These are phyloP conservation scores for Brettanomyces sp. DNA, from an alignment of 805 yeast genomes.

Conservation along the genomic window DNA sequence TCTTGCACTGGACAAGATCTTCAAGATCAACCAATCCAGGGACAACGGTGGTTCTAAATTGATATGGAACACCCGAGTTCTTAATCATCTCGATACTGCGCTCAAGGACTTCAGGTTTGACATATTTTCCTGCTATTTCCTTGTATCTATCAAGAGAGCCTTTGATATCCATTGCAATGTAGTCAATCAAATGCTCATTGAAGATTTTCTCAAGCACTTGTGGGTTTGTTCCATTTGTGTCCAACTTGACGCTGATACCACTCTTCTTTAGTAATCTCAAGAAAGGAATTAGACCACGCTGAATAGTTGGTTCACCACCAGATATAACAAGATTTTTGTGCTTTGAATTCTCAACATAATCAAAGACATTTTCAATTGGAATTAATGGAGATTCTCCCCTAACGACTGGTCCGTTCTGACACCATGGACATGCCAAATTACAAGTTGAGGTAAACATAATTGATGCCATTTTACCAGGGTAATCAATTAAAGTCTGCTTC, in stretches of 20 bases:
- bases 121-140: not conserved
- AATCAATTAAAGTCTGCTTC: not conserved
- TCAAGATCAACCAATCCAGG: conserved; percentile 1
- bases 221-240: conserved; percentile 1
- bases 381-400: not conserved
- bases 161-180: conserved; percentile 1
- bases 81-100: conserved; percentile 1
- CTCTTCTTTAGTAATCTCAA: not conserved
- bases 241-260: conserved; percentile 1
- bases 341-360: not conserved
- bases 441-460: conserved; percentile 1
- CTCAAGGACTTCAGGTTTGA: not conserved
- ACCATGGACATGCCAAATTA: conserved; percentile 1
- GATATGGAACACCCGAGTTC: conserved; percentile 1
- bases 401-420: conserved; percentile 1
- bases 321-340: conserved; percentile 1
- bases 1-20: conserved; percentile 1
- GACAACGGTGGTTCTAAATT: conserved; percentile 1
- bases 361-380: not conserved
- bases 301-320: conserved; percentile 1
- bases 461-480: conserved; percentile 1
- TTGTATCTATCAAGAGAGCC: not conserved
- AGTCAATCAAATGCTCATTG: not conserved
- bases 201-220: not conserved
- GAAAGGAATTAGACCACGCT: conserved; percentile 1